These are phyloP conservation scores for Nannochloris sp. DNA, from an alignment of 139 green algal species.

Conservation along the genomic window DNA sequence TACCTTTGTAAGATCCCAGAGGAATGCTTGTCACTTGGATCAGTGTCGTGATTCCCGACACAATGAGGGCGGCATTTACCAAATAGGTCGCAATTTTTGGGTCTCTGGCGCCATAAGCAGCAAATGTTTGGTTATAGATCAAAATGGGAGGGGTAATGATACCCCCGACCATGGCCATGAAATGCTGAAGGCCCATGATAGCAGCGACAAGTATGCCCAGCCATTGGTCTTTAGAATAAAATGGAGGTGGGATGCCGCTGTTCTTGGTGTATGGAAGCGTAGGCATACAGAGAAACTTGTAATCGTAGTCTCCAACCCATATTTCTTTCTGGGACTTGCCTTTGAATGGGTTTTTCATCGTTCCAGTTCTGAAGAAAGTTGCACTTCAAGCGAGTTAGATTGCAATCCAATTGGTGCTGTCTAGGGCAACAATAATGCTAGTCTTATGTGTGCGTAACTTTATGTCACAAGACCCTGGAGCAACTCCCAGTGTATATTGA, in stretches of 20 bases:
- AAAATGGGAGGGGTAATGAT: conserved; percentile 52
- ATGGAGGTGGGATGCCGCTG: conserved; percentile 9
- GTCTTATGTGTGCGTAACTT: too few relatives aligned
- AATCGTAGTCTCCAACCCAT: conserved; percentile 19
- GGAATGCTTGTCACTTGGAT: conserved; percentile 10
- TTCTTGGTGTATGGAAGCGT: conserved; percentile 2
- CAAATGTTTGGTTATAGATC: conserved; percentile 19
- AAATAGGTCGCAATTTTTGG: conserved; percentile 3
- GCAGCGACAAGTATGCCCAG: conserved; percentile 39
- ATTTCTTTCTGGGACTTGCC: neutral
- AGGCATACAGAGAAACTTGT: conserved; percentile 29
- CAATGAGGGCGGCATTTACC: conserved; percentile 12
- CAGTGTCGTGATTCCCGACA: neutral
- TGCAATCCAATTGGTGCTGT: too few relatives aligned
- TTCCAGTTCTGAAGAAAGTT: too few relatives aligned
- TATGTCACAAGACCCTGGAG: too few relatives aligned
- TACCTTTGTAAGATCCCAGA: too few relatives aligned
- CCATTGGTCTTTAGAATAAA: conserved; percentile 25
- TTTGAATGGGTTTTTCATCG: neutral
- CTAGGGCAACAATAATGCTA: too few relatives aligned
- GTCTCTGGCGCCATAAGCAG: conserved; percentile 1
- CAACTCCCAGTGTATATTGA: too few relatives aligned
- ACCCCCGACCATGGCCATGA: conserved; percentile 57
- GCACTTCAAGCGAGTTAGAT: too few relatives aligned
- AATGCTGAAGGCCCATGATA: conserved; percentile 68